phyloP scores from a whole-genome alignment of 768 basidiomycete species.

The Suillus weaverae region DNA sequence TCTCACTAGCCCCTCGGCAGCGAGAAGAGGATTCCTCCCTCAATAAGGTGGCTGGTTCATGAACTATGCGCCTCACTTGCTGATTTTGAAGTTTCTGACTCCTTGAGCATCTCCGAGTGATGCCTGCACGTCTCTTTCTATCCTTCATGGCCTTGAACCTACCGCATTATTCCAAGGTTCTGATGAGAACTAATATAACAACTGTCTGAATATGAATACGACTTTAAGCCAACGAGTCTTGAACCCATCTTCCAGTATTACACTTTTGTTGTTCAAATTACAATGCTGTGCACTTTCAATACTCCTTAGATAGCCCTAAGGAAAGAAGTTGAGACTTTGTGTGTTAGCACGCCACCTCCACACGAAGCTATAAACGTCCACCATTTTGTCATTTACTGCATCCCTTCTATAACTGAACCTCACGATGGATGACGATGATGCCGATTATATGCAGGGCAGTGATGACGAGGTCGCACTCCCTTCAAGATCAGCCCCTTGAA shows the following conservation, averaged over 20 bases:
- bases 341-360: background rate
- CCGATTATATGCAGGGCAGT: slow-evolving; percentile 90
- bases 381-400: background rate
- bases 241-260: background rate
- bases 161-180: background rate
- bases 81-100: background rate
- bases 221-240: background rate
- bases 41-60: background rate
- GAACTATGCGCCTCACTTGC: background rate
- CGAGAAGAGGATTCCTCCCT: background rate
- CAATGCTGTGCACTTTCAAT: background rate
- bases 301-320: background rate
- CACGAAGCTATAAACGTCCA: background rate
- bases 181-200: background rate
- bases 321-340: background rate
- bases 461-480: slow-evolving; percentile 70
- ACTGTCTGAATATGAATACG: background rate
- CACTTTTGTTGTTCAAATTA: background rate
- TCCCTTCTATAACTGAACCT: background rate
- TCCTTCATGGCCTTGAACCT: background rate
- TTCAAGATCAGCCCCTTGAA: slow-evolving; percentile 1
- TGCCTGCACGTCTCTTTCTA: background rate
- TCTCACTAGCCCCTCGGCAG: background rate
- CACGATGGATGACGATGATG: slow-evolving; percentile 88
- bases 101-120: background rate